phyloP scores from a whole-genome alignment of 164 flowering plant genomes.

The Warburgia ugandensis region DNA sequence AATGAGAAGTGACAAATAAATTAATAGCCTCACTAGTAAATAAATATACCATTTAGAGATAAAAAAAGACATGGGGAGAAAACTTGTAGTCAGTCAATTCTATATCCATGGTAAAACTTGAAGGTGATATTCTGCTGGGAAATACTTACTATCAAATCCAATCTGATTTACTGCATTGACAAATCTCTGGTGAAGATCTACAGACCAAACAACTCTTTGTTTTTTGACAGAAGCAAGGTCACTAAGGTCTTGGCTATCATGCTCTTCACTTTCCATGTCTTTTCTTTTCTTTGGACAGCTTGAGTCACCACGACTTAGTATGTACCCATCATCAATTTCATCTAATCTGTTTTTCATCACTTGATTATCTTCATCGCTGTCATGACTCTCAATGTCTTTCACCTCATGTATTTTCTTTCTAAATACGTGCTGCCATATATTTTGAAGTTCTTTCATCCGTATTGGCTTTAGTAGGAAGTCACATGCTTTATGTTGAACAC shows the following conservation, averaged over 20 bases:
- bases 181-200: constrained; percentile 91
- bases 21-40: too few species aligned
- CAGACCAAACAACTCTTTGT: constrained; percentile 89
- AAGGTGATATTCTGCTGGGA: too few species aligned
- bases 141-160: constrained; percentile 86
- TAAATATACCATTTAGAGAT: too few species aligned
- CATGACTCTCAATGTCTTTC: constrained; percentile 52
- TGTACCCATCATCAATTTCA: constrained; percentile 36
- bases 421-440: constrained; percentile 96
- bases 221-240: constrained; percentile 60
- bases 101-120: too few species aligned
- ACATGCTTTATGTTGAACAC: constrained; percentile 96
- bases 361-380: constrained; percentile 36
- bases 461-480: constrained; percentile 96
- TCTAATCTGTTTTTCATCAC: constrained; percentile 35
- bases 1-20: too few species aligned
- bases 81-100: too few species aligned
- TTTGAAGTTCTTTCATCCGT: constrained; percentile 90
- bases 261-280: constrained; percentile 44
- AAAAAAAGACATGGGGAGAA: too few species aligned
- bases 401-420: constrained; percentile 80
- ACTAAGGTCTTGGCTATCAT: constrained; percentile 47
- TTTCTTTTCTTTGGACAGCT: constrained; percentile 56
- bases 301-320: constrained; percentile 39
- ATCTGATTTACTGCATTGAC: constrained; percentile 84